Conservation (phyloP, 768 basidiomycete genomes). For the Heimioporus sp. region DNA sequence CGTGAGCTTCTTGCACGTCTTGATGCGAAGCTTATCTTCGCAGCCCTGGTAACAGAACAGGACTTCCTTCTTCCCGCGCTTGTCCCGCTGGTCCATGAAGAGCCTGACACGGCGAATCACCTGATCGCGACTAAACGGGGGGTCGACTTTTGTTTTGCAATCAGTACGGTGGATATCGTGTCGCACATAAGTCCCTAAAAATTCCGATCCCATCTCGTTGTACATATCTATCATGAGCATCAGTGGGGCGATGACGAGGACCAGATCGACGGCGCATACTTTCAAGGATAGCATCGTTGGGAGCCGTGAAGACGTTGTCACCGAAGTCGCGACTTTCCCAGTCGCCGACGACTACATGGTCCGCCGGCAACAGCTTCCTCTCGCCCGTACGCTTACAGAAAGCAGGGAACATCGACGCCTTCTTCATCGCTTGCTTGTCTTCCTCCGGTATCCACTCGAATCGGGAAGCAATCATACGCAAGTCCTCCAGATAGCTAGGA, state of each 20-base stretch:
- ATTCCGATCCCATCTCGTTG: slow-evolving; percentile 9
- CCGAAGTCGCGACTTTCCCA: slow-evolving; percentile 11
- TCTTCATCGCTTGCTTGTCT: slow-evolving; percentile 10
- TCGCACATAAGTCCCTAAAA: slow-evolving; percentile 6
- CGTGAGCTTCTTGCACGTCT: slow-evolving; percentile 1
- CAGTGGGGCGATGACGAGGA: neutral
- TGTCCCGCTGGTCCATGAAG: slow-evolving; percentile 14
- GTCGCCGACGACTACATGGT: slow-evolving; percentile 10
- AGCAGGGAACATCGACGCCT: slow-evolving; percentile 8
- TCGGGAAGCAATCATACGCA: slow-evolving; percentile 10
- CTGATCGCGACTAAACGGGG: neutral
- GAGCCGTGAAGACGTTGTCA: slow-evolving; percentile 4
- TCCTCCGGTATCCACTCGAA: slow-evolving; percentile 9
- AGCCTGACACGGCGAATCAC: slow-evolving; percentile 6
- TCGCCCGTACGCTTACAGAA: neutral
- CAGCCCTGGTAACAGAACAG: neutral
- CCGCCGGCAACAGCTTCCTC: slow-evolving; percentile 3
- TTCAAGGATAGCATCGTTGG: slow-evolving; percentile 6
- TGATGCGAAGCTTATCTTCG: neutral
- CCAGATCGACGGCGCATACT: neutral
- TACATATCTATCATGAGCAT: slow-evolving; percentile 8
- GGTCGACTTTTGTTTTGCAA: neutral
- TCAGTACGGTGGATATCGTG: neutral
- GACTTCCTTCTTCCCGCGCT: neutral
- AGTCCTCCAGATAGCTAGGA: slow-evolving; percentile 10